Conservation (phyloP, 441 rosid genomes). For the Euphorbia corollata region DNA sequence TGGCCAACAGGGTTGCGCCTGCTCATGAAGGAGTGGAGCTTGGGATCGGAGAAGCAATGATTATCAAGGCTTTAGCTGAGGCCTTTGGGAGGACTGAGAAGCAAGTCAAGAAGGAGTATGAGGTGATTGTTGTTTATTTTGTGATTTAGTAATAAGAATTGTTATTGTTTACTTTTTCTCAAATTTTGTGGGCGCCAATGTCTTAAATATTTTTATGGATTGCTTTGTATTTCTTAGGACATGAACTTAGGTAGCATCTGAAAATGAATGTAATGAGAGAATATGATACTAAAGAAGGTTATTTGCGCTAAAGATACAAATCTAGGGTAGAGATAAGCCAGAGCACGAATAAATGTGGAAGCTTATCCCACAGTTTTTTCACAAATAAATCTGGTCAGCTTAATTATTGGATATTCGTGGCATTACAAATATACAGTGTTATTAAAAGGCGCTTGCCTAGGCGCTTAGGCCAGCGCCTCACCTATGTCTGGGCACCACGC, state of each 20-base stretch:
- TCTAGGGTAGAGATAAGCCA: neutral
- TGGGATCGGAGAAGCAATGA: conserved; percentile 71
- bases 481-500: too few species aligned
- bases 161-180: neutral
- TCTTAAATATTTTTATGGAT: neutral
- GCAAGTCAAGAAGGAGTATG: conserved; percentile 55
- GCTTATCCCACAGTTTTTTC: neutral
- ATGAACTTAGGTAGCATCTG: neutral
- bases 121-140: conserved; percentile 32
- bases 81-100: conserved; percentile 78
- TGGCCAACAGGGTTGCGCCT: conserved; percentile 72
- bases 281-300: neutral
- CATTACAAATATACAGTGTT: too few species aligned
- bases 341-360: neutral
- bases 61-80: conserved; percentile 73
- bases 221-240: neutral
- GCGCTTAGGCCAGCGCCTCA: too few species aligned
- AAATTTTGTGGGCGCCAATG: neutral
- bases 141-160: neutral
- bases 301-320: neutral
- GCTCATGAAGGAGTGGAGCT: conserved; percentile 82
- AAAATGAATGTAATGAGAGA: neutral
- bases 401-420: neutral
- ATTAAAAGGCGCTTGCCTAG: too few species aligned
- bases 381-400: neutral